Base-by-base conservation (phyloP, 2,329 filamentous ascomycete species). In the Penicillium sp. region DNA sequence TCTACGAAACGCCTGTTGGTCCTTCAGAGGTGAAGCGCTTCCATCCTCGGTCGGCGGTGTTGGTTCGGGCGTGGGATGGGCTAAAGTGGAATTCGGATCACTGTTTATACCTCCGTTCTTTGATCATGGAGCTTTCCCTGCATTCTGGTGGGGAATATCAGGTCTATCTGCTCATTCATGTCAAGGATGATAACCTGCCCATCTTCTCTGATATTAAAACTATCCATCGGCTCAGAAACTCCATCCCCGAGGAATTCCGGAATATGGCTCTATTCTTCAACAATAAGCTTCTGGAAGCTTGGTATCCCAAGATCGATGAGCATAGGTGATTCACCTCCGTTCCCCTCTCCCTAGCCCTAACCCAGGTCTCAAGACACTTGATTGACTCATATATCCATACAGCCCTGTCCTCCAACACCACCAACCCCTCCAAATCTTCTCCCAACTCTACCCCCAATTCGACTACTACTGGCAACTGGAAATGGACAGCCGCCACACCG, bases 31-130 rank as follows among this genome's bases (percentile, higher is more conserved):
- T 42, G 28, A 58, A 55, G 35, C 41, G n/a, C n/a, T 49, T 51
- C 33, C 55, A 62, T 47, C 36, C 60, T 12, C 60, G 88, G 18
- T 92, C 88, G 0, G 90, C 88, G 2, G 78, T 96, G 5, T 80
- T 96, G 1, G 80, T 96, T 19, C 81, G 91, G 19, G 86, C 87
- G 41, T 95, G 88, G 88, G 83, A 86, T 57, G 86, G 87, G 58
- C 95, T 87, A 58, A 61, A 81, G 8, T 96, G 89, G 77, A 83
- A 83, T 9, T 80, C 87, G 35, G 87, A 95, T 61, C 88, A 93
- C 63, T 77, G 92, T 41, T 82, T 91, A 68, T 89, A 89, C 62
- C 71, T 96, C 30, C 85, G 91, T 27, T 86, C 90, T 28, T 81
- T 95, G 70, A 89, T 96, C 63, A 81, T 85, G 18, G 91, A 96